Evolutionary conservation across 139 green algal genomes (phyloP), one percentile per base, ranked within the genome.

Genomic region (Axilococcus clingmanii): DNA sequence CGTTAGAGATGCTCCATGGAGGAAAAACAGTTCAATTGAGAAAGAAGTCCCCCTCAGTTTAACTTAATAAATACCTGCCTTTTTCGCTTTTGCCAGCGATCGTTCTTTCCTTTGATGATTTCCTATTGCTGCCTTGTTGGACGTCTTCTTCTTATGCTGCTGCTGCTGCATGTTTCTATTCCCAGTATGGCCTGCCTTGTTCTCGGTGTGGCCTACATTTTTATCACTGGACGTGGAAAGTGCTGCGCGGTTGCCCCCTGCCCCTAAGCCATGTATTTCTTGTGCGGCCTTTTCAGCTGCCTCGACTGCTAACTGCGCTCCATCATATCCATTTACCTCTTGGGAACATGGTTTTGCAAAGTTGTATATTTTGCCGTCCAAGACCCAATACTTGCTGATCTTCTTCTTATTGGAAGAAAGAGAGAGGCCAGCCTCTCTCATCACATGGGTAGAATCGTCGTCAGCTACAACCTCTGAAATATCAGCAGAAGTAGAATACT

Each of bases 281-380:
- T 63, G 43, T 25, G 57, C 43, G 5, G 63, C 72, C 17, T 68
- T 48, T 42, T 72, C 25, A 4, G 72, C 71, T 19, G 61, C 66
- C 9, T 69, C 49, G 48, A 82, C 4, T 11, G 47, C 63, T 22
- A 57, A 45, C 3, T 69, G 42, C 5, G 80, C 80, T 4, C 73
- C 74, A 34, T 46, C 46, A 16, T 63, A 33, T 20, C 69, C 55
- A 8, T 34, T 34, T 14, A 88, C 77, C 48, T 76, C 54, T 37
- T 59, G 42, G 0, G 84, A 73, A 5, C 83, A 83, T 19, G 73
- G 64, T 66, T 90, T 90, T 12, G 58, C 50, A 41, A 86, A 91
- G 59, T 94, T 93, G 63, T 93, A 94, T 5, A 92, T 66, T 36
- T 66, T 63, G 11, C 76, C 80, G 28, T 90, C 76, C 22, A 80